phyloP scores from a whole-genome alignment of 169 alveolate species.

The Blepharisma undulans region DNA sequence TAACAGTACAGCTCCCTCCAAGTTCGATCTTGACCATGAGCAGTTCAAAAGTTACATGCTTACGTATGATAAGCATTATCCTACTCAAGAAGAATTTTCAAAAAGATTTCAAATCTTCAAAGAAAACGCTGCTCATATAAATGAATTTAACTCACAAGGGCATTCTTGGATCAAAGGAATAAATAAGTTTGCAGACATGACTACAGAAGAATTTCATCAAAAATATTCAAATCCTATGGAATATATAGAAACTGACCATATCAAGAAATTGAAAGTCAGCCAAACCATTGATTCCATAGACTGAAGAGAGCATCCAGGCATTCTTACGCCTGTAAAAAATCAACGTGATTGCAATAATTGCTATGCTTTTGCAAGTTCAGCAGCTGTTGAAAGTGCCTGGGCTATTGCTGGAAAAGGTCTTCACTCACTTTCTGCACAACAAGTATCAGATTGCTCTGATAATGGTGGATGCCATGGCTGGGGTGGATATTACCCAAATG shows the following conservation, averaged over 20 bases:
- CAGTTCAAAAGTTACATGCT: no score
- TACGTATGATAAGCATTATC: neutral
- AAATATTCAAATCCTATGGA: neutral
- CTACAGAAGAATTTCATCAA: neutral
- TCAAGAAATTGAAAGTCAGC: neutral
- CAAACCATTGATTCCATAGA: neutral
- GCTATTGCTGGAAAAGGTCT: conserved; percentile 55
- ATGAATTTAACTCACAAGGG: no score
- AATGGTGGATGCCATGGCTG: conserved; percentile 78
- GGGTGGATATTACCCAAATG: conserved; percentile 87
- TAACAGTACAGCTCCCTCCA: no score
- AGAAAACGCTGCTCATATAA: neutral
- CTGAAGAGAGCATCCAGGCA: conserved; percentile 56
- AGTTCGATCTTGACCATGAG: no score
- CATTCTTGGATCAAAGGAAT: neutral
- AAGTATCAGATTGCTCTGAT: conserved; percentile 82
- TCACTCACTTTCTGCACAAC: conserved; percentile 92
- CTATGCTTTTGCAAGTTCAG: conserved; percentile 88
- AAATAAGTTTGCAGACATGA: neutral
- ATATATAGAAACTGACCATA: neutral
- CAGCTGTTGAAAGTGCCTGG: conserved; percentile 72
- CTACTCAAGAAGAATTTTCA: neutral
- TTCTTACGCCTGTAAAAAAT: conserved; percentile 69
- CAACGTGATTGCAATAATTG: conserved; percentile 84
- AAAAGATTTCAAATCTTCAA: neutral